Conservation (phyloP, 2,329 filamentous ascomycete genomes). For the Neofusicoccum ribis region DNA sequence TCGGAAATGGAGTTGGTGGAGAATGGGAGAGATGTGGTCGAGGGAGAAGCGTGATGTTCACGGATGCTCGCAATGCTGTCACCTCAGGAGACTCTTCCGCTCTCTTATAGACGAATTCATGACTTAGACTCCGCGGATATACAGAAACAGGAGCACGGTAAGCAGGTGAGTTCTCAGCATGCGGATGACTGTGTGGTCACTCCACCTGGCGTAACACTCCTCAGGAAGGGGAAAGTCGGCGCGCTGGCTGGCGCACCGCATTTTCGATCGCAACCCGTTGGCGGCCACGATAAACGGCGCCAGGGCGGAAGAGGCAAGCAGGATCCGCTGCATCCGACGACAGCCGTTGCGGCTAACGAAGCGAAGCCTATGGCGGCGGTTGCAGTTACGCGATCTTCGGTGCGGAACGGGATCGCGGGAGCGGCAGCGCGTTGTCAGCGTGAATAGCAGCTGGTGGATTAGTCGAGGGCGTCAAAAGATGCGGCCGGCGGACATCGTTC, state of each 20-base stretch:
- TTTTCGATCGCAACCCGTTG: background rate
- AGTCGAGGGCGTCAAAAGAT: background rate
- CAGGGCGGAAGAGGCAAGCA: background rate
- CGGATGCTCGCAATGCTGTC: background rate
- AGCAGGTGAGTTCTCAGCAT: background rate
- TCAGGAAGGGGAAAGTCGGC: background rate
- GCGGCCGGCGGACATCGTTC: background rate
- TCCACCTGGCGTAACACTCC: conserved; percentile 2
- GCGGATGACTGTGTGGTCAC: conserved; percentile 6
- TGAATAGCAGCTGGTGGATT: background rate
- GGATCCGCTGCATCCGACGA: background rate
- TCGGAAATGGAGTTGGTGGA: background rate
- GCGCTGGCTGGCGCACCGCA: background rate
- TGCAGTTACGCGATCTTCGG: conserved; percentile 16
- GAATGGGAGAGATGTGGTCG: background rate
- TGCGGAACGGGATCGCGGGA: background rate
- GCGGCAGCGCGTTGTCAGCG: background rate
- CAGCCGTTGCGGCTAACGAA: background rate
- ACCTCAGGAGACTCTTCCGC: background rate
- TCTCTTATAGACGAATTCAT: background rate
- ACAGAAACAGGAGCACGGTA: background rate
- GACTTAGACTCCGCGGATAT: conserved; percentile 7
- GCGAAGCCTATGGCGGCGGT: conserved; percentile 5
- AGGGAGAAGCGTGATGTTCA: background rate
- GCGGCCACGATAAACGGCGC: background rate